Evolutionary conservation across 192 early-diverging fungal species (phyloP), one percentile per base, ranked within the genome.

Genomic region (Coemansia sp.): DNA sequence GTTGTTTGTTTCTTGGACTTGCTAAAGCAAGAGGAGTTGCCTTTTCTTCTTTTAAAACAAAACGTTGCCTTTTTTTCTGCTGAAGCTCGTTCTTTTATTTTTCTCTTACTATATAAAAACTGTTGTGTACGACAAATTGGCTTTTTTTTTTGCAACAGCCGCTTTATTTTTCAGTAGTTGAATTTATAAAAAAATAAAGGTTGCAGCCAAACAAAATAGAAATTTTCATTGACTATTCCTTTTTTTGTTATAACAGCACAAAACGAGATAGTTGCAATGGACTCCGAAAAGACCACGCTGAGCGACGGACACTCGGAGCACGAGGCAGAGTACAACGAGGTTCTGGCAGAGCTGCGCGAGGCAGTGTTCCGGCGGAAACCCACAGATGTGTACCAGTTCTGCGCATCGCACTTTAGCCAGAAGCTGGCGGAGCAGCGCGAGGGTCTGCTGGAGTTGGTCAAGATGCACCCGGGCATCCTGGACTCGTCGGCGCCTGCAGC

Each of bases 381-480:
- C 6, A 74, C 89, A 45, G 96, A 98, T 83, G 90, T 96, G 57
- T 88, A 92, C 75, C 92, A 95, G 85, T 98, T 95, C 79, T 96
- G 95, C 79, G 91, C 95, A 28, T 86, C 91, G 64, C 95, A 92
- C 74, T 98, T 98, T 76, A 87, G 93, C 75, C 76, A 86, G 38
- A 96, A 96, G 81, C 81, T 98, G 43, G 87, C 87, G 2, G 93
- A 96, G 72, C 92, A 94, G 78, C 87, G 90, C 51, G 72, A 78
- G 28, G 79, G 79, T 11, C 81, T 82, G 34, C 43, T 82, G 61
- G 73, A 67, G 67, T 66, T 85, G 28, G 74, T 73, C 37, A 74
- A 86, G 51, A 79, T 86, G 72, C 60, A 81, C 41, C 82, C 79
- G 14, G 51, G 61, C 6, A 73, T 81, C 52, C 71, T 81, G 28